phyloP scores from a whole-genome alignment of 2,329 filamentous ascomycete genomes.

The Didymella lethalis region DNA sequence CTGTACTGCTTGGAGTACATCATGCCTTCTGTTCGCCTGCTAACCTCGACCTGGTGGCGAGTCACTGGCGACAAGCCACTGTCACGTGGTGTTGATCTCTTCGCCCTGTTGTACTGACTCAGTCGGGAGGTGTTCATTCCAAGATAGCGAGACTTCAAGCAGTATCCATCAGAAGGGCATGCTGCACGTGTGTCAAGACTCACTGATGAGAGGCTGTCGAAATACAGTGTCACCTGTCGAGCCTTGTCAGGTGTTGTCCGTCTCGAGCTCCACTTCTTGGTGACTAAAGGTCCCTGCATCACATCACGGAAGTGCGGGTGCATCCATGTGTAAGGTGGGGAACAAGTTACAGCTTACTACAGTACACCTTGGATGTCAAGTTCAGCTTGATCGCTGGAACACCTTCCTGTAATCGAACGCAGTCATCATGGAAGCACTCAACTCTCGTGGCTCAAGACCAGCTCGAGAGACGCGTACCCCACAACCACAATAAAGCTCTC shows the following conservation, averaged over 20 bases:
- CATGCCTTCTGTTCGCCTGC: conserved; percentile 4
- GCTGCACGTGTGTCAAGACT: background rate
- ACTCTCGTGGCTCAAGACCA: conserved; percentile 5
- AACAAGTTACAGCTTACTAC: background rate
- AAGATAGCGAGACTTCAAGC: background rate
- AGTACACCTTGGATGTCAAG: background rate
- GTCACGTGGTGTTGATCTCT: background rate
- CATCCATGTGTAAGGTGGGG: conserved; percentile 18
- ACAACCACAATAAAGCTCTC: conserved; percentile 8
- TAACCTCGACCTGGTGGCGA: background rate
- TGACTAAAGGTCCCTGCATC: conserved; percentile 27
- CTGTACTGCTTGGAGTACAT: conserved; percentile 2
- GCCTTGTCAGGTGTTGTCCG: conserved; percentile 2
- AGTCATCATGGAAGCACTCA: conserved; percentile 5
- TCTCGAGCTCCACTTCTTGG: conserved; percentile 11
- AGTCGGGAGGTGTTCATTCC: background rate
- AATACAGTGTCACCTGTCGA: conserved; percentile 1
- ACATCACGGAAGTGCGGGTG: conserved; percentile 21
- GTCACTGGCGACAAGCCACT: background rate
- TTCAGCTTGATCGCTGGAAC: background rate
- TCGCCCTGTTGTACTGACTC: background rate
- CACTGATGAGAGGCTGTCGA: background rate
- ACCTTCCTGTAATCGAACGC: background rate
- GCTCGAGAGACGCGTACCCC: conserved; percentile 18
- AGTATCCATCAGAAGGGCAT: background rate